Evolutionary conservation across 2,329 filamentous ascomycete genomes (phyloP).

Genomic region (Aspergillus oerlinghausenensis): DNA sequence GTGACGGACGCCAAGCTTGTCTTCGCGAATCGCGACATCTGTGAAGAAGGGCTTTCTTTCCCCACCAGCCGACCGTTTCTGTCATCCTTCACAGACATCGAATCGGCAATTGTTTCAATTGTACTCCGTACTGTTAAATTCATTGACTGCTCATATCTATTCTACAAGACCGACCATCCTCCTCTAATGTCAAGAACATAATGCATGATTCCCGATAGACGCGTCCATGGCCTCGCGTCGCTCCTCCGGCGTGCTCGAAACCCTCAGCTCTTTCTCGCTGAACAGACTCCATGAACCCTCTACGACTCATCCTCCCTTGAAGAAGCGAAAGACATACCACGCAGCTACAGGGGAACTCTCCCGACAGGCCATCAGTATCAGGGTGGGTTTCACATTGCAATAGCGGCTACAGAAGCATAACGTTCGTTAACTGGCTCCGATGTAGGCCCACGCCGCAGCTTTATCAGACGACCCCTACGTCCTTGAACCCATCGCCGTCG

Average conservation of each 20-base stretch:
- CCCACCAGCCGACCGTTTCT: background rate
- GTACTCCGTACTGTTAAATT: background rate
- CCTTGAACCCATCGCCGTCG: slow-evolving; percentile 31
- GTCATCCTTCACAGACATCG: background rate
- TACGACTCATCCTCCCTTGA: slow-evolving; percentile 19
- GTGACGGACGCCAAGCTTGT: background rate
- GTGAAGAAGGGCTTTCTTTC: background rate
- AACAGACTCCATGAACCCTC: slow-evolving; percentile 25
- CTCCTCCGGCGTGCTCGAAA: slow-evolving; percentile 28
- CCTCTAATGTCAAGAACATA: background rate
- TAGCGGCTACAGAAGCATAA: background rate
- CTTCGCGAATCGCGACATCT: slow-evolving; percentile 4
- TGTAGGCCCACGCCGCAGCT: slow-evolving; percentile 33
- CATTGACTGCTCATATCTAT: background rate
- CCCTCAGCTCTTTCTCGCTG: slow-evolving; percentile 21
- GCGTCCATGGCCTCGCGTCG: slow-evolving; percentile 36
- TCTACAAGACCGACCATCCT: background rate
- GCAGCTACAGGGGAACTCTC: slow-evolving; percentile 12
- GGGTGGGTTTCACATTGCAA: slow-evolving; percentile 19
- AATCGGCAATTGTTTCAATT: background rate
- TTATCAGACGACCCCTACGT: slow-evolving; percentile 31
- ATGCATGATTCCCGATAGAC: slow-evolving; percentile 17
- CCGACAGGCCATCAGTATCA: slow-evolving; percentile 26
- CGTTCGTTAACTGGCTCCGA: background rate
- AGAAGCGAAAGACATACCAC: slow-evolving; percentile 32